Conservation (phyloP, 2,329 filamentous ascomycete species). For the Zasmidium cellare region DNA sequence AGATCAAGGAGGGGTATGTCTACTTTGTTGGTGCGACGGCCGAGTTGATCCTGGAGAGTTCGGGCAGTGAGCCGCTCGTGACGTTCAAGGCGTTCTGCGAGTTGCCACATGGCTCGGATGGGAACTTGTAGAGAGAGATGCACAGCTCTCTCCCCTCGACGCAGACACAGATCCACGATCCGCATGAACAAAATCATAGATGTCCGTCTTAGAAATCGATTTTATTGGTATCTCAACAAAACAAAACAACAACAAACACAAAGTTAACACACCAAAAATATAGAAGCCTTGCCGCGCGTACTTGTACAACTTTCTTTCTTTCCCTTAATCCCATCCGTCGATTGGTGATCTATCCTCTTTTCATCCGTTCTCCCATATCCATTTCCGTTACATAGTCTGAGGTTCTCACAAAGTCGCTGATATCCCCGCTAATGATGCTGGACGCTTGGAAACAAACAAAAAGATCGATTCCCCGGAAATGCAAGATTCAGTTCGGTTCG, state of each 20-base stretch:
- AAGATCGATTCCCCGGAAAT: not conserved
- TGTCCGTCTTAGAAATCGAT: not conserved
- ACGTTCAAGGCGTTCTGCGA: constrained; percentile 70
- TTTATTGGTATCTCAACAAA: not conserved
- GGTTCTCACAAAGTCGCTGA: not conserved
- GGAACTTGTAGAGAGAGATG: constrained; percentile 14
- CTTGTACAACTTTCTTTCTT: not conserved
- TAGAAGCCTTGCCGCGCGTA: not conserved
- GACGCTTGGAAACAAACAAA: not conserved
- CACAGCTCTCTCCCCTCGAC: not conserved
- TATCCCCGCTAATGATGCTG: constrained; percentile 1
- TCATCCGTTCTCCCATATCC: not conserved
- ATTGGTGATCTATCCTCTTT: not conserved
- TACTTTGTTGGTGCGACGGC: constrained; percentile 79
- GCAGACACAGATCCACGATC: not conserved
- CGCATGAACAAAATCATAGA: too few relatives aligned
- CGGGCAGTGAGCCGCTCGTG: constrained; percentile 68
- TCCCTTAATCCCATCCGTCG: not conserved
- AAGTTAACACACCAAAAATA: not conserved
- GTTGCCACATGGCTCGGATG: constrained; percentile 19
- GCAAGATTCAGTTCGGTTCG: not conserved
- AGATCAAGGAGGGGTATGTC: constrained; percentile 55
- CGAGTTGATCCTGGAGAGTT: constrained; percentile 73
- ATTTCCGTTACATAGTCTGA: not conserved
- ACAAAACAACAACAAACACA: not conserved